phyloP scores from a whole-genome alignment of 2,329 filamentous ascomycete species.

The Monosporascus sp. region DNA sequence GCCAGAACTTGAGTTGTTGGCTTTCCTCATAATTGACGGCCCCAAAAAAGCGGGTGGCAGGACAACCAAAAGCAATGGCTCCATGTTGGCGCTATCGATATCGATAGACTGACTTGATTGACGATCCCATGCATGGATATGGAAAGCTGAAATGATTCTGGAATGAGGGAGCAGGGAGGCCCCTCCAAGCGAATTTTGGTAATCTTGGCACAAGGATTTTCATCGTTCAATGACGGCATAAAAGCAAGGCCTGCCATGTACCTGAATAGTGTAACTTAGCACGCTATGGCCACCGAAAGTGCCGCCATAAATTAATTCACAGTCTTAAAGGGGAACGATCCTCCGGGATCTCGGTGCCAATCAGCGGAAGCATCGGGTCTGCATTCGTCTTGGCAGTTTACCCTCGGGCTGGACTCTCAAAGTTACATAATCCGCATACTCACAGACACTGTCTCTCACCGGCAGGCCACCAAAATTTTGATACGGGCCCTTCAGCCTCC shows the following conservation, averaged over 20 bases:
- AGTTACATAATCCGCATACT: too few relatives aligned
- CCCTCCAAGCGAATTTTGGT: too few relatives aligned
- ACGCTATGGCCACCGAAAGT: not conserved
- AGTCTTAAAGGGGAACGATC: not conserved
- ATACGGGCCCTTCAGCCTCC: too few relatives aligned
- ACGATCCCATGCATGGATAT: not conserved
- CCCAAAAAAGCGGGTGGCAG: slow-evolving; percentile 23
- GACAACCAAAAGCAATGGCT: slow-evolving; percentile 22
- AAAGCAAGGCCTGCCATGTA: not conserved
- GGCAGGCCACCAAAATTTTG: too few relatives aligned
- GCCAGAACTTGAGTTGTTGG: not conserved
- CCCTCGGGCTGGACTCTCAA: too few relatives aligned
- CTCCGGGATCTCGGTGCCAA: not conserved
- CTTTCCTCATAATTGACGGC: not conserved
- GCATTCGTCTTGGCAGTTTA: too few relatives aligned
- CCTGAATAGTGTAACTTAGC: not conserved
- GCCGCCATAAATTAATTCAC: not conserved
- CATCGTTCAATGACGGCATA: too few relatives aligned
- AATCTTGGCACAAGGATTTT: too few relatives aligned
- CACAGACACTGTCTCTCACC: too few relatives aligned
- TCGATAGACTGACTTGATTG: not conserved
- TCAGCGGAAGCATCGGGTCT: not conserved
- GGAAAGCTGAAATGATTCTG: not conserved
- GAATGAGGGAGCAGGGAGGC: not conserved
- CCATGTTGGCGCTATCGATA: slow-evolving; percentile 2